Conservation (phyloP, 805 yeast genomes). For the Suhomyces faveliae region DNA sequence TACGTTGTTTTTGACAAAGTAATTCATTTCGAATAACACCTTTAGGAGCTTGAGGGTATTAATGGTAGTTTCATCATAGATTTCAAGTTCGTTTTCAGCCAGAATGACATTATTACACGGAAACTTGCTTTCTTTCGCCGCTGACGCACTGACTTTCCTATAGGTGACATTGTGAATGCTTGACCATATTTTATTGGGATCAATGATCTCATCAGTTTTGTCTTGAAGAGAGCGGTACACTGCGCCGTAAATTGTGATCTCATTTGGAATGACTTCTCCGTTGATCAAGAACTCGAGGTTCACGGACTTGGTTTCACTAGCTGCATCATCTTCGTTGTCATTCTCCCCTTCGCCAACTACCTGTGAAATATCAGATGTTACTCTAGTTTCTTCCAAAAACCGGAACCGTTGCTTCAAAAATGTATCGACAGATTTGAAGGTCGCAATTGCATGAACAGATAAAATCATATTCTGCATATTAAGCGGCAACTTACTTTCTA, state of each 20-base stretch:
- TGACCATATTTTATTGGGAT: constrained; percentile 57
- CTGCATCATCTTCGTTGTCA: constrained; percentile 16
- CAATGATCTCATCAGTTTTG: constrained; percentile 38
- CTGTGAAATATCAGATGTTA: constrained; percentile 8
- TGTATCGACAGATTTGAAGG: constrained; percentile 50
- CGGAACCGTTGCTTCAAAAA: constrained; percentile 45
- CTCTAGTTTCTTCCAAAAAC: constrained; percentile 23
- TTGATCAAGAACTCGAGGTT: constrained; percentile 56
- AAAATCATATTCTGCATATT: constrained; percentile 35
- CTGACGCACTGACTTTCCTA: constrained; percentile 25
- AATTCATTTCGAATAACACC: constrained; percentile 42
- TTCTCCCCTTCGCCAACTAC: constrained; percentile 8
- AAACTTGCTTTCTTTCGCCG: constrained; percentile 9
- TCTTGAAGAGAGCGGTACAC: constrained; percentile 51
- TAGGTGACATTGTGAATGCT: constrained; percentile 52
- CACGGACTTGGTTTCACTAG: constrained; percentile 7
- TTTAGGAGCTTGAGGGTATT: constrained; percentile 50
- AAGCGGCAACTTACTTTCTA: constrained; percentile 19
- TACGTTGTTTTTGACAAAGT: constrained; percentile 19
- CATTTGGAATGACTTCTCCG: constrained; percentile 58
- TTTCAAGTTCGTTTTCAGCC: constrained; percentile 20
- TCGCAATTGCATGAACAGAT: constrained; percentile 60
- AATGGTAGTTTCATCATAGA: constrained; percentile 29
- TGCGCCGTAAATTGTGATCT: constrained; percentile 76
- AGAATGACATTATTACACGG: constrained; percentile 8